Conservation (phyloP, 1,284 basidiomycete species). For the Cryptococcus wingfieldii region DNA sequence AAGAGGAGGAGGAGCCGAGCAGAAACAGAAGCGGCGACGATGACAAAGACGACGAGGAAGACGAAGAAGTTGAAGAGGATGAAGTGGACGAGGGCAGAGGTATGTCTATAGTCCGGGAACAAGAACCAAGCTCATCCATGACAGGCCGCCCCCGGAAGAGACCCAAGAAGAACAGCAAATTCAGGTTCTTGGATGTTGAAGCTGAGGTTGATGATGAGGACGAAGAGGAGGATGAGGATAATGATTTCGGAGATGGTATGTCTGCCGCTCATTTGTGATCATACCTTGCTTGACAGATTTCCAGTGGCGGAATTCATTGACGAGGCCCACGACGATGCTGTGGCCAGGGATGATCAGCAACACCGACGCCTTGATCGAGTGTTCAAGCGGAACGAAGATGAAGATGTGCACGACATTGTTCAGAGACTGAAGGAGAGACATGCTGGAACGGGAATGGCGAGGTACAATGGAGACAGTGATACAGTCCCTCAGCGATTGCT, state of each 20-base stretch:
- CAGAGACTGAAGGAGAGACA: constrained; percentile 79
- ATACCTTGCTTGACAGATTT: constrained; percentile 8
- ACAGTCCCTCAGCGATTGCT: constrained; percentile 90
- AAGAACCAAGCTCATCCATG: background rate
- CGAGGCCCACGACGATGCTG: constrained; percentile 63
- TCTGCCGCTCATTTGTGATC: constrained; percentile 5
- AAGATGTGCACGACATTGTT: constrained; percentile 82
- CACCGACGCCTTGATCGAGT: constrained; percentile 76
- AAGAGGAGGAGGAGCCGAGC: constrained; percentile 83
- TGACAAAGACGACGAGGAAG: constrained; percentile 19
- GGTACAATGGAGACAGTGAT: constrained; percentile 85
- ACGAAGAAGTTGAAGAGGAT: constrained; percentile 33
- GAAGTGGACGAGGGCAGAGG: constrained; percentile 26
- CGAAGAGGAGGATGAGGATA: constrained; percentile 90
- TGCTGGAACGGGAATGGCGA: constrained; percentile 60
- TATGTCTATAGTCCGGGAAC: background rate
- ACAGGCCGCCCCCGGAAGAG: constrained; percentile 13
- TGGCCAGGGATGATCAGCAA: constrained; percentile 59
- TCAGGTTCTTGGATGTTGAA: constrained; percentile 90
- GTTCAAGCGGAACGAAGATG: constrained; percentile 71
- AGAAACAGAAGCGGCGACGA: constrained; percentile 76
- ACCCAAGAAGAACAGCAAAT: constrained; percentile 49
- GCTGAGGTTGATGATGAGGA: constrained; percentile 92
- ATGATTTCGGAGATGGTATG: constrained; percentile 65
- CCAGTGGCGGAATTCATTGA: constrained; percentile 67